A percentile compares a stretch with the other conserved stretches of the same genome.
Conservation (phyloP, 345 rosid species). For the Cardamine chenopodiifolia region DNA sequence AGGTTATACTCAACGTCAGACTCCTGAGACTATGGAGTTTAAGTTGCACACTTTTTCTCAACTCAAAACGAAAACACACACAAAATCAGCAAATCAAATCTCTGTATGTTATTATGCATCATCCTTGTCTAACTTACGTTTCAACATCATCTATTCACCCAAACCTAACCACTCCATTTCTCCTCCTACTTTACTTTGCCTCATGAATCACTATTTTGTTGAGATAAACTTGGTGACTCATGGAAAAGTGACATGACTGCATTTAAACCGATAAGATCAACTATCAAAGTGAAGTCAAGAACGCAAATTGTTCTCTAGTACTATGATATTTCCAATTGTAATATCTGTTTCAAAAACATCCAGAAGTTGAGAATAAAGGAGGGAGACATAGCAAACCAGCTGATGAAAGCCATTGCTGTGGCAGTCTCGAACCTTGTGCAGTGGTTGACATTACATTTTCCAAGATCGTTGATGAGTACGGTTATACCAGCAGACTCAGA, state of each 20-base stretch:
- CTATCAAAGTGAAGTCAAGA: background rate
- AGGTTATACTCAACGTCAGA: slow-evolving; percentile 6
- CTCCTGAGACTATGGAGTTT: slow-evolving; percentile 28
- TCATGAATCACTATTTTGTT: slow-evolving; percentile 12
- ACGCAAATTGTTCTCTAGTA: slow-evolving; percentile 11
- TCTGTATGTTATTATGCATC: background rate
- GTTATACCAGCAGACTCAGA: slow-evolving; percentile 81
- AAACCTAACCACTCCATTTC: slow-evolving; percentile 26
- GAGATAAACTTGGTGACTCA: background rate
- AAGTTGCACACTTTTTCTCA: slow-evolving; percentile 1
- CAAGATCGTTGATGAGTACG: slow-evolving; percentile 62
- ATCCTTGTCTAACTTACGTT: slow-evolving; percentile 19
- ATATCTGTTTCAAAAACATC: slow-evolving; percentile 34
- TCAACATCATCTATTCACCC: slow-evolving; percentile 33
- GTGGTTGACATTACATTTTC: slow-evolving; percentile 54
- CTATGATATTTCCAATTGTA: background rate
- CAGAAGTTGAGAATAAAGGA: slow-evolving; percentile 74
- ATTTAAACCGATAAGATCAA: slow-evolving; percentile 3
- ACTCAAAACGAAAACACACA: background rate
- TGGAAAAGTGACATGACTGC: background rate
- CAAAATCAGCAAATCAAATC: background rate
- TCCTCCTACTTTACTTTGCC: slow-evolving; percentile 8
- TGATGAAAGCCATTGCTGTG: slow-evolving; percentile 73
- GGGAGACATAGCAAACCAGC: slow-evolving; percentile 69
- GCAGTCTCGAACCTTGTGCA: slow-evolving; percentile 69